Evolutionary conservation across 768 basidiomycete genomes (phyloP).

Genomic region (Hygrocybe punicea): DNA sequence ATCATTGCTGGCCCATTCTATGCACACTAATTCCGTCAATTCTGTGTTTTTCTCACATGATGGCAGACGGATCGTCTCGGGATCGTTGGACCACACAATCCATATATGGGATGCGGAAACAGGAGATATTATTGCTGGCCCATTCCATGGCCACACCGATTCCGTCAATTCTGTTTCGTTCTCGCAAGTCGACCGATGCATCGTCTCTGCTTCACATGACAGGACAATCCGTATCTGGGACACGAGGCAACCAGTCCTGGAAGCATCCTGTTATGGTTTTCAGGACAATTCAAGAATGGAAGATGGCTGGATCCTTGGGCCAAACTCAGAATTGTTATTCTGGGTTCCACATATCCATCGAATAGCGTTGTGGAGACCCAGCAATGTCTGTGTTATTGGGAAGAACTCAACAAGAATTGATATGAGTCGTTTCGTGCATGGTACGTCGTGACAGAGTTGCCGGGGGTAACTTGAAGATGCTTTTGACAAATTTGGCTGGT

Average conservation of each 20-base stretch:
- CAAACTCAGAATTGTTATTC: background rate
- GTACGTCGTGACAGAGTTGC: too few species aligned
- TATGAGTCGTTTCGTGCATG: background rate
- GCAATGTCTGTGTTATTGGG: background rate
- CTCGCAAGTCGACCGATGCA: conserved; percentile 14
- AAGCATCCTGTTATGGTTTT: too few species aligned
- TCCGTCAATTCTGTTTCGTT: conserved; percentile 16
- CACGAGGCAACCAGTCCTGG: too few species aligned
- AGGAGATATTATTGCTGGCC: conserved; percentile 6
- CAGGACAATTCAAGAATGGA: background rate
- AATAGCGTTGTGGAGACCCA: background rate
- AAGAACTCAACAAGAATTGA: background rate
- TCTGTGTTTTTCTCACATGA: conserved; percentile 22
- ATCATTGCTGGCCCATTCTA: background rate
- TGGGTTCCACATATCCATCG: background rate
- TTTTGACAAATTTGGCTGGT: too few species aligned
- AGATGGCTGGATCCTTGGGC: background rate
- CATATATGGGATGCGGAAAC: conserved; percentile 16
- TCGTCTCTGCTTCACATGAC: conserved; percentile 21
- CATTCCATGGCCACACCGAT: conserved; percentile 14
- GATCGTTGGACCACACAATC: conserved; percentile 22
- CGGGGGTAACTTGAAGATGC: too few species aligned
- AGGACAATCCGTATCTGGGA: background rate
- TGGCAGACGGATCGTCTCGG: conserved; percentile 18
- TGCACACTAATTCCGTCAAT: conserved; percentile 14